Conservation (phyloP, 805 yeast genomes). For the Monosporozyma aquatica region DNA sequence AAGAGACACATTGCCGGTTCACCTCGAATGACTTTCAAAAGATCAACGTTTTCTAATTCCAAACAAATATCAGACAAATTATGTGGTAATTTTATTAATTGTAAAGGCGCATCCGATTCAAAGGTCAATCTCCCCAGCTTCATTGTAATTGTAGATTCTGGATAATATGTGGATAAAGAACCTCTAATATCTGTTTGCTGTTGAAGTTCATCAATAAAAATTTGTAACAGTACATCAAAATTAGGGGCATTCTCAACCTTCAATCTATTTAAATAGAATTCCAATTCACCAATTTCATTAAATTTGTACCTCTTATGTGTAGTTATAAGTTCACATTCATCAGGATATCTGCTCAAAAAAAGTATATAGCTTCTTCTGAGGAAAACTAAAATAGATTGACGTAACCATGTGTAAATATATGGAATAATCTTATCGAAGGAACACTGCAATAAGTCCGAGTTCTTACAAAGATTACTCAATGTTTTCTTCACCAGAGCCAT, state of each 20-base stretch:
- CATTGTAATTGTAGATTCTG: background rate
- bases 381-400: conserved; percentile 13
- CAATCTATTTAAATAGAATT: conserved; percentile 1
- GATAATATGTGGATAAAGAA: background rate
- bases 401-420: background rate
- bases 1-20: conserved; percentile 85
- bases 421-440: background rate
- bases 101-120: conserved; percentile 5
- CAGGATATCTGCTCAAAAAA: conserved; percentile 11
- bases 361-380: conserved; percentile 13
- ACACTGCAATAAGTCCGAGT: background rate
- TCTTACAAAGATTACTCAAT: background rate
- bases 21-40: conserved; percentile 25
- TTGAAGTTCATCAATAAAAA: background rate
- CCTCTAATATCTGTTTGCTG: background rate
- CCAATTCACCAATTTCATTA: background rate
- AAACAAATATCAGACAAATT: conserved; percentile 8
- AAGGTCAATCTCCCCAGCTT: background rate
- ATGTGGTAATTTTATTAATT: conserved; percentile 9
- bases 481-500: background rate
- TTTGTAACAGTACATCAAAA: background rate
- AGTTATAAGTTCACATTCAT: conserved; percentile 1
- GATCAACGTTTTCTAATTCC: conserved; percentile 19
- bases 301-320: background rate
- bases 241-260: background rate